These are phyloP conservation scores for Apocynum venetum DNA, from an alignment of 257 asterid genomes.

Conservation along the genomic window DNA sequence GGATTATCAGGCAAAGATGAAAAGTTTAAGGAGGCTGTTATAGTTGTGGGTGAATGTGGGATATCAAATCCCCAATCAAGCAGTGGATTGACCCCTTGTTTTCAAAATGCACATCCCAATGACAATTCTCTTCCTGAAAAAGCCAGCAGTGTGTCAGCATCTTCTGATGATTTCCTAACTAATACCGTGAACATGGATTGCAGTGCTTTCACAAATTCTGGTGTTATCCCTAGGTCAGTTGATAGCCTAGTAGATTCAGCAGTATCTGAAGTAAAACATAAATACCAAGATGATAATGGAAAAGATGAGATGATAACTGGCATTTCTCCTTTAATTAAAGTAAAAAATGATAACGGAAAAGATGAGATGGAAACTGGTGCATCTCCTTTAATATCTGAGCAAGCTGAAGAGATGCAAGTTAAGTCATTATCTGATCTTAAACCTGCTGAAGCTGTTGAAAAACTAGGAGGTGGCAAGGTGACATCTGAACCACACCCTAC, in stretches of 20 bases:
- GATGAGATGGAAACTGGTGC: slow-evolving; percentile 22
- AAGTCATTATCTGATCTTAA: slow-evolving; percentile 20
- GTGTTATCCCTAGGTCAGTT: slow-evolving; percentile 24
- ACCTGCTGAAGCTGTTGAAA: slow-evolving; percentile 19
- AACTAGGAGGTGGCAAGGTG: slow-evolving; percentile 9
- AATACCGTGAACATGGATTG: slow-evolving; percentile 30
- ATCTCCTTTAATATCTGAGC: slow-evolving; percentile 21
- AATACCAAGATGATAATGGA: not conserved
- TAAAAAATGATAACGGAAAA: not conserved
- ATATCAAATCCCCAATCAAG: slow-evolving; percentile 14
- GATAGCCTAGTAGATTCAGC: slow-evolving; percentile 21
- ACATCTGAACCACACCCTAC: slow-evolving; percentile 12
- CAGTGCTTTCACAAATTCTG: slow-evolving; percentile 23
- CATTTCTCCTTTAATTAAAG: slow-evolving; percentile 14
- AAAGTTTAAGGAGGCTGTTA: slow-evolving; percentile 18
- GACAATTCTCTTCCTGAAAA: slow-evolving; percentile 14
- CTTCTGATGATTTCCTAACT: slow-evolving; percentile 34
- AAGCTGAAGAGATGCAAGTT: slow-evolving; percentile 24
- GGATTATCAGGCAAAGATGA: slow-evolving; percentile 26
- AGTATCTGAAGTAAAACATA: slow-evolving; percentile 12
- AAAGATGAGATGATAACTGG: slow-evolving; percentile 21
- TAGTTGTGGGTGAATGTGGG: too few species aligned
- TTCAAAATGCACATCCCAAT: slow-evolving; percentile 20
- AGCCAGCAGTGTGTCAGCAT: slow-evolving; percentile 27
- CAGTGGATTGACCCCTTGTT: slow-evolving; percentile 18